Conservation (phyloP, 805 yeast genomes). For the Lachancea fermentati region DNA sequence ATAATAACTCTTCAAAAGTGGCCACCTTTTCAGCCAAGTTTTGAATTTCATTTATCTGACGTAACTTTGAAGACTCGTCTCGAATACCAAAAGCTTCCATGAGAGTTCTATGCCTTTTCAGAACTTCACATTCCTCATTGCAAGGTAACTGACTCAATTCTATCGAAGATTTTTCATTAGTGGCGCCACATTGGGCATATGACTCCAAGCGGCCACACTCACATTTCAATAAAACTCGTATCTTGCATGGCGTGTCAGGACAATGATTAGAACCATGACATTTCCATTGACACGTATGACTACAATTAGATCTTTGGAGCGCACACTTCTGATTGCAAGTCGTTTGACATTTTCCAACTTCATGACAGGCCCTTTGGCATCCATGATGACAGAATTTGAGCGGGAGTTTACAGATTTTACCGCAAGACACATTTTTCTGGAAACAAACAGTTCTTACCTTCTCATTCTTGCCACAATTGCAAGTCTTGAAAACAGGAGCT, state of each 20-base stretch:
- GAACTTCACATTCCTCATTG: constrained; percentile 61
- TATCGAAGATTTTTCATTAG: constrained; percentile 27
- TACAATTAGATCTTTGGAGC: constrained; percentile 48
- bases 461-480: constrained; percentile 55
- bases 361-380: constrained; percentile 53
- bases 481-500: constrained; percentile 45
- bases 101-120: constrained; percentile 54
- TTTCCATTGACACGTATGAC: constrained; percentile 55
- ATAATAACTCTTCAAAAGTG: constrained; percentile 22
- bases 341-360: constrained; percentile 51
- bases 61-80: constrained; percentile 1
- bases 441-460: constrained; percentile 61
- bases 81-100: constrained; percentile 53
- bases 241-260: constrained; percentile 50
- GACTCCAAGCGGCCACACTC: constrained; percentile 54
- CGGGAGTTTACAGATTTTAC: constrained; percentile 49
- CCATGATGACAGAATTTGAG: constrained; percentile 45
- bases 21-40: constrained; percentile 22
- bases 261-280: constrained; percentile 63
- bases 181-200: constrained; percentile 53
- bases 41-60: constrained; percentile 15
- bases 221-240: constrained; percentile 48
- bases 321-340: constrained; percentile 60
- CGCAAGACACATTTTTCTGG: constrained; percentile 64
- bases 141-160: constrained; percentile 47